phyloP scores from a whole-genome alignment of 495 filamentous ascomycete genomes.

The Penicillium arizonense region DNA sequence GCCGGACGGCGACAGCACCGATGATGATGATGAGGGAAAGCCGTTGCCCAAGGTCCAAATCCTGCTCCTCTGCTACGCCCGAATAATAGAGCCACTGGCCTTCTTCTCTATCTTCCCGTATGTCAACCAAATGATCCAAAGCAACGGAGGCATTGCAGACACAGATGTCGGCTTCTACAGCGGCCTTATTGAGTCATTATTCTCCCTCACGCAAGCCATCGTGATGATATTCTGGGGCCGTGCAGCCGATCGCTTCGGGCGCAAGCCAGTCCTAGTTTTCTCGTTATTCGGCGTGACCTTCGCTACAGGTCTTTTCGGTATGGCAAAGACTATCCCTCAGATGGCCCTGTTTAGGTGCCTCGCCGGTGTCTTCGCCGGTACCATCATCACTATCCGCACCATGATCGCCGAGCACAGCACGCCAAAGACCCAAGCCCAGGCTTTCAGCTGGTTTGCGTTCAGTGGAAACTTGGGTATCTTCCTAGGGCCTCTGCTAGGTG shows the following conservation, averaged over 20 bases:
- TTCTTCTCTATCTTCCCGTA: constrained; percentile 78
- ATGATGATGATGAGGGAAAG: constrained; percentile 15
- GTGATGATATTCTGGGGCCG: constrained; percentile 61
- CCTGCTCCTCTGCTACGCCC: constrained; percentile 62
- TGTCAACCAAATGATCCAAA: constrained; percentile 67
- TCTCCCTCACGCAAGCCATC: constrained; percentile 65
- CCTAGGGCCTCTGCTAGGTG: constrained; percentile 62
- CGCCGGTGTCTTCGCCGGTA: constrained; percentile 67
- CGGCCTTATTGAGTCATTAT: constrained; percentile 70
- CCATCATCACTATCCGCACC: constrained; percentile 64
- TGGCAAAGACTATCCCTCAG: constrained; percentile 58
- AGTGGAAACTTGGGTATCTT: constrained; percentile 67
- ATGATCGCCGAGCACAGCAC: constrained; percentile 72
- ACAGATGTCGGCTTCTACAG: constrained; percentile 69
- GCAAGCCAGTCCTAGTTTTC: constrained; percentile 64
- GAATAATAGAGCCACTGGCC: constrained; percentile 68
- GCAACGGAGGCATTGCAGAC: constrained; percentile 53
- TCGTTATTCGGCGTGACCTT: constrained; percentile 59
- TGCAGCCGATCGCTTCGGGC: constrained; percentile 62
- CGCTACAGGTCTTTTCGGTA: constrained; percentile 59
- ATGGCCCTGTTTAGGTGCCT: constrained; percentile 66
- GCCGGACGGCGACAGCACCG: neutral
- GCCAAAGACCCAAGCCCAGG: constrained; percentile 60
- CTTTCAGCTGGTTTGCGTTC: constrained; percentile 73
- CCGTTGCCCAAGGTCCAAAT: constrained; percentile 60